Conservation (phyloP, 2,329 filamentous ascomycete genomes). For the Escovopsis sp. region DNA sequence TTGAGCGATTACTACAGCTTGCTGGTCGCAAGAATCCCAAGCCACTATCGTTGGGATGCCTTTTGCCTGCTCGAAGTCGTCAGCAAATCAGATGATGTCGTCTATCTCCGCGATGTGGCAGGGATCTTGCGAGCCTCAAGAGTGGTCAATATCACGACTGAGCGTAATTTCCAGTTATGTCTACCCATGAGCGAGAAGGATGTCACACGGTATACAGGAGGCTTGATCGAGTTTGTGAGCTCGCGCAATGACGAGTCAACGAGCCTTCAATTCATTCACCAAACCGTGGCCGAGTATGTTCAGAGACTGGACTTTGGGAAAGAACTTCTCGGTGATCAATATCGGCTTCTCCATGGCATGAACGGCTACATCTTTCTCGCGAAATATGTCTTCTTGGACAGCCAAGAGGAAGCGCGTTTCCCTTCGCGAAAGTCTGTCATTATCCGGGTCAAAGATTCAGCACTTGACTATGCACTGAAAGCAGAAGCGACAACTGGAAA, state of each 20-base stretch:
- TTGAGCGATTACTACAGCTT: neutral
- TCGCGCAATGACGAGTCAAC: neutral
- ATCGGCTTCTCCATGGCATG: neutral
- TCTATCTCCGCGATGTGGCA: neutral
- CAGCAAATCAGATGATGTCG: neutral
- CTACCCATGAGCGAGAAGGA: neutral
- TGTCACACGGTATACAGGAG: neutral
- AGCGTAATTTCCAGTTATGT: too few relatives aligned
- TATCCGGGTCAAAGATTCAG: too few relatives aligned
- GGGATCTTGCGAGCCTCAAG: neutral
- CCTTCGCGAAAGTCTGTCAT: too few relatives aligned
- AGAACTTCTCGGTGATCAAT: neutral
- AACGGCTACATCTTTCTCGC: neutral
- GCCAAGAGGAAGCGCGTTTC: neutral
- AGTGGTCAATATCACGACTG: neutral
- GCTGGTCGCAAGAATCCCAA: neutral
- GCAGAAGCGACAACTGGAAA: neutral
- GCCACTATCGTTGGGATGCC: neutral
- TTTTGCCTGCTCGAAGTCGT: constrained; percentile 2
- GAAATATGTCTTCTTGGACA: neutral
- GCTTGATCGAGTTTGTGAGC: neutral
- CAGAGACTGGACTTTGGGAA: neutral
- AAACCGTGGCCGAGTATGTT: neutral
- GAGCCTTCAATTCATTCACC: neutral
- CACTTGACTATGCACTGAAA: neutral